These are phyloP conservation scores for Raddia distichophylla DNA, from an alignment of 176 grass and related monocot species.

Conservation along the genomic window DNA sequence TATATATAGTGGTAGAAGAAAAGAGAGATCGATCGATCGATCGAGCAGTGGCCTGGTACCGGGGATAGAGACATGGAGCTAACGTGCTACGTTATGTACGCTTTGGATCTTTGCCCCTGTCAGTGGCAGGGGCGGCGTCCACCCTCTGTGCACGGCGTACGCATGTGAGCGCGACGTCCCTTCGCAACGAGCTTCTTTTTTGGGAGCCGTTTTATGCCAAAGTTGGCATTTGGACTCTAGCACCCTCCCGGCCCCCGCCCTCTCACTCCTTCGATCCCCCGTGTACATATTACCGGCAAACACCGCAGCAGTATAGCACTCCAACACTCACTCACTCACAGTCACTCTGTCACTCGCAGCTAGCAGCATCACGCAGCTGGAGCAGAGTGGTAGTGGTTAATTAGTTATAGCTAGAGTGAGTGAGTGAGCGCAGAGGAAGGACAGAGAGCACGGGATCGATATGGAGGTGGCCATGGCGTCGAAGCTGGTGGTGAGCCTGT, in stretches of 20 bases:
- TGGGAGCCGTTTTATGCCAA: conserved; percentile 6
- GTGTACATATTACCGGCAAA: background rate
- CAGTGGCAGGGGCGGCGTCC: background rate
- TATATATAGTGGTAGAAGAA: too few species aligned
- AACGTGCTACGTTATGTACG: background rate
- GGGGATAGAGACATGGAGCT: background rate
- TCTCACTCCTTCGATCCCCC: background rate
- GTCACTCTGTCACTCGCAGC: too few species aligned
- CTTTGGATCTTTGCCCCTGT: background rate
- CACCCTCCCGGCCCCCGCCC: background rate
- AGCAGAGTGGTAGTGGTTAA: too few species aligned
- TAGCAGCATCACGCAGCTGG: too few species aligned
- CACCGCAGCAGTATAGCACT: background rate
- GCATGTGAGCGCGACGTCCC: conserved; percentile 25
- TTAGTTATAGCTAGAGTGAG: too few species aligned
- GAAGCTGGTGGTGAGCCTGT: conserved; percentile 55
- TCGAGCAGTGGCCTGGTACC: too few species aligned
- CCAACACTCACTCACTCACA: background rate
- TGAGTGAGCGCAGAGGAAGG: background rate
- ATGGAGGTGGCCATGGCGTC: conserved; percentile 26
- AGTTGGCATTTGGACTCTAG: conserved; percentile 40
- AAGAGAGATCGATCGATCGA: too few species aligned
- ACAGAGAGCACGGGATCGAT: background rate
- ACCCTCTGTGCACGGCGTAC: background rate
- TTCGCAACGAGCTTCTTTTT: background rate